Evolutionary conservation across 2,329 filamentous ascomycete genomes (phyloP).

Genomic region (Ascochyta lentis): DNA sequence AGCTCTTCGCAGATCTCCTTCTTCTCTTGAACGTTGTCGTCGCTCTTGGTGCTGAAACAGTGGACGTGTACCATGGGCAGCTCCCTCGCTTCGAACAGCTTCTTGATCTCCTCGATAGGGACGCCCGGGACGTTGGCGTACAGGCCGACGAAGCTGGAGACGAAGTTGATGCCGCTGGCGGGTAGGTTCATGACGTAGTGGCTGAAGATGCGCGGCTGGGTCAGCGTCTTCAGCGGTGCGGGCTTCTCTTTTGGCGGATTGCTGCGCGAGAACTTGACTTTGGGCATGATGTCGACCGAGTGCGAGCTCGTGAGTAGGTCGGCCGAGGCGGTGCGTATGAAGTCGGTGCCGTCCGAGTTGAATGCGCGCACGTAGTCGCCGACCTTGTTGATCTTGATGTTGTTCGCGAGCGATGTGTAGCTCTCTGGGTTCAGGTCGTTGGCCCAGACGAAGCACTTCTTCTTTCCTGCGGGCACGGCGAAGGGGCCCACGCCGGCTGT

Average conservation of each 20-base stretch:
- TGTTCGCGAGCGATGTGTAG: conserved; percentile 72
- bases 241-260: conserved; percentile 31
- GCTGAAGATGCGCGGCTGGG: conserved; percentile 76
- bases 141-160: conserved; percentile 77
- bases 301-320: conserved; percentile 61
- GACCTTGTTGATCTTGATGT: conserved; percentile 81
- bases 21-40: conserved; percentile 69
- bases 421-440: conserved; percentile 97
- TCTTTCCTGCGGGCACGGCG: conserved; percentile 88
- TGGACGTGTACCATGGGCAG: conserved; percentile 92
- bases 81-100: conserved; percentile 54
- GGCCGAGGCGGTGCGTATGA: conserved; percentile 76
- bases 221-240: conserved; percentile 47
- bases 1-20: conserved; percentile 71
- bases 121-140: conserved; percentile 66
- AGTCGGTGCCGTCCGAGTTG: conserved; percentile 81
- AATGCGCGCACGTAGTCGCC: conserved; percentile 73
- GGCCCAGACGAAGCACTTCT: conserved; percentile 89
- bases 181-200: conserved; percentile 99
- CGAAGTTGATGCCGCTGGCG: conserved; percentile 84
- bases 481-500: conserved; percentile 99
- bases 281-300: conserved; percentile 52
- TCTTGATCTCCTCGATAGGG: conserved; percentile 31
- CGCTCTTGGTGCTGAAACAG: conserved; percentile 86
- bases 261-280: conserved; percentile 38